Conservation (phyloP, 1,139 yeast genomes). For the Sugiyamaella paludigena region DNA sequence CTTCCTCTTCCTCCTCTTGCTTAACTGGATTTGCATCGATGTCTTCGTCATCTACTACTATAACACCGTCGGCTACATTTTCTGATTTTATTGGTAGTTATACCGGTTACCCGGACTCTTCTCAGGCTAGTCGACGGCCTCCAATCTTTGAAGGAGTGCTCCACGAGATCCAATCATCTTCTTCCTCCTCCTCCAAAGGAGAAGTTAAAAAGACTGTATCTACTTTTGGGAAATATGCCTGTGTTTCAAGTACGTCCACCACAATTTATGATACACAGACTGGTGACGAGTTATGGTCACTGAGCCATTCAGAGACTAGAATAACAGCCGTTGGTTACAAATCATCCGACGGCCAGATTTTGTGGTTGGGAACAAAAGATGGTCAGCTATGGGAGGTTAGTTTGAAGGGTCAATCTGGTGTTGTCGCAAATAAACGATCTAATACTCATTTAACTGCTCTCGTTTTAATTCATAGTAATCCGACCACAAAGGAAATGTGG, state of each 20-base stretch:
- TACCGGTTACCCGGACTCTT: slow-evolving; percentile 35
- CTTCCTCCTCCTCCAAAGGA: slow-evolving; percentile 22
- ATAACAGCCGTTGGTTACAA: slow-evolving; percentile 31
- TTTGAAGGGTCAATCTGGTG: slow-evolving; percentile 14
- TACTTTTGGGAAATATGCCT: slow-evolving; percentile 30
- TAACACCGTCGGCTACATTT: slow-evolving; percentile 12
- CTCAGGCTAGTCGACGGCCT: slow-evolving; percentile 37
- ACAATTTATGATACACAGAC: slow-evolving; percentile 30
- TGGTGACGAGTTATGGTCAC: slow-evolving; percentile 32
- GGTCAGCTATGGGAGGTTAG: slow-evolving; percentile 38
- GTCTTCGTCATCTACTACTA: slow-evolving; percentile 14
- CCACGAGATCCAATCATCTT: slow-evolving; percentile 24
- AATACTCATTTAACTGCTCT: slow-evolving; percentile 35
- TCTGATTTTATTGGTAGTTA: slow-evolving; percentile 19
- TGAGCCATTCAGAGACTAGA: slow-evolving; percentile 29
- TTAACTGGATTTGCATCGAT: slow-evolving; percentile 2
- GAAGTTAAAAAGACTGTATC: slow-evolving; percentile 30
- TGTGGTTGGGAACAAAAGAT: slow-evolving; percentile 42
- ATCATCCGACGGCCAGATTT: slow-evolving; percentile 25
- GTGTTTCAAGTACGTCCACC: slow-evolving; percentile 29
- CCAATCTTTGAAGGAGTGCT: slow-evolving; percentile 35
- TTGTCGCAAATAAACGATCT: slow-evolving; percentile 22
- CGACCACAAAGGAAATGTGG: slow-evolving; percentile 34
- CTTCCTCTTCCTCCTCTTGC: slow-evolving; percentile 3
- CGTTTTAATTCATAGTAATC: slow-evolving; percentile 31